Percentiles rank a stretch among this genome's conserved stretches.
These are phyloP conservation scores for Eremothecium coryli DNA, from an alignment of 1,139 yeast species.

Conservation along the genomic window DNA sequence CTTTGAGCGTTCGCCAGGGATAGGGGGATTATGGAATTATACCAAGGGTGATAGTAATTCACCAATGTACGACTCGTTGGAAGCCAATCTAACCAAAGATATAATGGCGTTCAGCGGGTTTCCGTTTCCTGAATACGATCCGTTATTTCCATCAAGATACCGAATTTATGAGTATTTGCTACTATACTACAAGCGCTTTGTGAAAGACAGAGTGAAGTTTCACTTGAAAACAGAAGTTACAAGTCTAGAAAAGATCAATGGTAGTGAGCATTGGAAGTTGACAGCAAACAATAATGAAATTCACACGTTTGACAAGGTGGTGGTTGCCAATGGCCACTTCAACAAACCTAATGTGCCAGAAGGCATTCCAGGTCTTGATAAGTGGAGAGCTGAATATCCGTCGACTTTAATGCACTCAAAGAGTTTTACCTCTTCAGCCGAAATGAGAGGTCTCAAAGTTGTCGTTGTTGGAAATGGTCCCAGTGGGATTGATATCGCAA, in stretches of 20 bases:
- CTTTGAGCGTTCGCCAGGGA: slow-evolving; percentile 17
- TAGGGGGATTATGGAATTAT: slow-evolving; percentile 29
- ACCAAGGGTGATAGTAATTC: slow-evolving; percentile 13
- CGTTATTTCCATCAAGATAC: slow-evolving; percentile 20
- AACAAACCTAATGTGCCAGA: slow-evolving; percentile 42
- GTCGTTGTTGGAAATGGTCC: slow-evolving; percentile 56
- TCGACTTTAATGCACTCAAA: slow-evolving; percentile 50
- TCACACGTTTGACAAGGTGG: slow-evolving; percentile 41
- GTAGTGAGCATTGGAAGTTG: slow-evolving; percentile 15
- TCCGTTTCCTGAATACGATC: slow-evolving; percentile 19
- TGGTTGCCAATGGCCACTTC: slow-evolving; percentile 49
- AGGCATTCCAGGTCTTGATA: slow-evolving; percentile 35
- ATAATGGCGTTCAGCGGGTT: slow-evolving; percentile 27
- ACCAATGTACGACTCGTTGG: slow-evolving; percentile 27
- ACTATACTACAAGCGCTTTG: slow-evolving; percentile 16
- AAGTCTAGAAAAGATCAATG: slow-evolving; percentile 11
- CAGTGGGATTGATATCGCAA: slow-evolving; percentile 51
- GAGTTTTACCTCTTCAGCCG: slow-evolving; percentile 44
- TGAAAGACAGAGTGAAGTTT: slow-evolving; percentile 12
- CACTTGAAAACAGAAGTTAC: slow-evolving; percentile 17
- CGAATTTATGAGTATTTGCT: slow-evolving; percentile 22
- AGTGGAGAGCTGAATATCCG: slow-evolving; percentile 40
- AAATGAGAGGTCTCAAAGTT: slow-evolving; percentile 36
- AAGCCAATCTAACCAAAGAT: slow-evolving; percentile 24
- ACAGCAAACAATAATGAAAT: slow-evolving; percentile 11